These are phyloP conservation scores for Pseudozyma hubeiensis DNA, from an alignment of 1,284 basidiomycete species.

Conservation along the genomic window DNA sequence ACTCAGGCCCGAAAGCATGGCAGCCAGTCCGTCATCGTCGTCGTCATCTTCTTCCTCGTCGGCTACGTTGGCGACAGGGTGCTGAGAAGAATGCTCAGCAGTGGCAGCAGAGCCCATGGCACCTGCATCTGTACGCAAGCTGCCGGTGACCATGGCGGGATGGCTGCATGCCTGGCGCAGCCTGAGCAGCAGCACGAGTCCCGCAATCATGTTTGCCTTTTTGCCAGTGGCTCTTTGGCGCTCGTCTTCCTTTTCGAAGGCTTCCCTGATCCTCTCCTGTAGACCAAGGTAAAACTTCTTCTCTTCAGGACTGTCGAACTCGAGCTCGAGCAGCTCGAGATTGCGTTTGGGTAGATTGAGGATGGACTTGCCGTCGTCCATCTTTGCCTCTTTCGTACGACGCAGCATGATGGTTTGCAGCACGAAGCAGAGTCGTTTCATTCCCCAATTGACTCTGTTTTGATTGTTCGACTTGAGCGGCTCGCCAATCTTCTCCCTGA, in stretches of 20 bases:
- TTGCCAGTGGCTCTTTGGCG: slow-evolving; percentile 70
- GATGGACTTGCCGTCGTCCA: slow-evolving; percentile 77
- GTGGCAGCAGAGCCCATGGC: slow-evolving; percentile 28
- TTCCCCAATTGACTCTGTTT: slow-evolving; percentile 60
- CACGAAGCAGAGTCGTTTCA: slow-evolving; percentile 75
- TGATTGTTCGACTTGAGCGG: slow-evolving; percentile 73
- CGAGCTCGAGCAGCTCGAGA: slow-evolving; percentile 77
- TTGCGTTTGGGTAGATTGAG: slow-evolving; percentile 82
- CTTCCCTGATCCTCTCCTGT: slow-evolving; percentile 78
- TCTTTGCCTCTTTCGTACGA: slow-evolving; percentile 81
- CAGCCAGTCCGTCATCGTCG: slow-evolving; percentile 78
- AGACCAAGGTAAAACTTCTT: slow-evolving; percentile 83
- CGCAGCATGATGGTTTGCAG: slow-evolving; percentile 90
- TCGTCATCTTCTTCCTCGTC: slow-evolving; percentile 25
- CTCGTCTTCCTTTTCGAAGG: slow-evolving; percentile 71
- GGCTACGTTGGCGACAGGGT: neutral
- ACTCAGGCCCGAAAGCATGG: slow-evolving; percentile 77
- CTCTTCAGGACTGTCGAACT: slow-evolving; percentile 74
- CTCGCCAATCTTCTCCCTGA: slow-evolving; percentile 81
- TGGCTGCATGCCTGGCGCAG: slow-evolving; percentile 78
- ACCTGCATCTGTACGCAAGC: slow-evolving; percentile 32
- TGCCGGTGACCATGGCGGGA: slow-evolving; percentile 53
- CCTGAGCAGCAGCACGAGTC: slow-evolving; percentile 84
- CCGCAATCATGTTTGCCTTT: slow-evolving; percentile 82
- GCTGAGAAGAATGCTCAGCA: slow-evolving; percentile 1